Conservation (phyloP, 2,329 filamentous ascomycete species). For the Amauroascus niger region DNA sequence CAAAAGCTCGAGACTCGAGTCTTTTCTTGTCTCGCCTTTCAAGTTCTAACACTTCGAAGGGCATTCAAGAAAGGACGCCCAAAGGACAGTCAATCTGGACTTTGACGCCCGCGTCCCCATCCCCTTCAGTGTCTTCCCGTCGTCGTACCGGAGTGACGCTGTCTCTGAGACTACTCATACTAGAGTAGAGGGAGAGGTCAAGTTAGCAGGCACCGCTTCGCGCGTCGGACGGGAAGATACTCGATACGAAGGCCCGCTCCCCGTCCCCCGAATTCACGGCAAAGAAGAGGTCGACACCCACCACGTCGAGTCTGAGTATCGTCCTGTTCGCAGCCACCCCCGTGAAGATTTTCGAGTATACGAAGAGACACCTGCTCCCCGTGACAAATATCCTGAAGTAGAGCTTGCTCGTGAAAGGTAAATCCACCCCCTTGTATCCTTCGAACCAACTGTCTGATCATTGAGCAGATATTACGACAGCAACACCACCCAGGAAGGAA, state of each 20-base stretch:
- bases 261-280: constrained; percentile 55
- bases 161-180: constrained; percentile 57
- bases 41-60: constrained; percentile 41
- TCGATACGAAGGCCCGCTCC: constrained; percentile 59
- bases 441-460: constrained; percentile 8
- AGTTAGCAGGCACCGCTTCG: constrained; percentile 58
- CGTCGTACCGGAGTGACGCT: constrained; percentile 77
- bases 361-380: constrained; percentile 32
- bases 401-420: constrained; percentile 45
- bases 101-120: constrained; percentile 99
- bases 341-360: constrained; percentile 17
- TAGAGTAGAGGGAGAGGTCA: constrained; percentile 84
- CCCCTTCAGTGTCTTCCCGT: constrained; percentile 99
- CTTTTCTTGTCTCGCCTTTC: constrained; percentile 43
- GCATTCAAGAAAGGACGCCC: constrained; percentile 61
- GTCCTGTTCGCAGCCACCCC: constrained; percentile 13
- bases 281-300: constrained; percentile 83
- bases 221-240: constrained; percentile 98
- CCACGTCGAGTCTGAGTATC: constrained; percentile 53
- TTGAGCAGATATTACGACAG: constrained; percentile 18
- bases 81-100: constrained; percentile 94
- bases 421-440: constrained; percentile 19
- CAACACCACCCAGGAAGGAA: constrained; percentile 26
- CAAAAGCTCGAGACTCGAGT: constrained; percentile 29
- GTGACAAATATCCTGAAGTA: constrained; percentile 40